A percentile compares a stretch with the other conserved stretches of the same genome.
These are phyloP conservation scores for Selaginella moellendorffii DNA, from an alignment of 75 land plant genomes.

Conservation along the genomic window DNA sequence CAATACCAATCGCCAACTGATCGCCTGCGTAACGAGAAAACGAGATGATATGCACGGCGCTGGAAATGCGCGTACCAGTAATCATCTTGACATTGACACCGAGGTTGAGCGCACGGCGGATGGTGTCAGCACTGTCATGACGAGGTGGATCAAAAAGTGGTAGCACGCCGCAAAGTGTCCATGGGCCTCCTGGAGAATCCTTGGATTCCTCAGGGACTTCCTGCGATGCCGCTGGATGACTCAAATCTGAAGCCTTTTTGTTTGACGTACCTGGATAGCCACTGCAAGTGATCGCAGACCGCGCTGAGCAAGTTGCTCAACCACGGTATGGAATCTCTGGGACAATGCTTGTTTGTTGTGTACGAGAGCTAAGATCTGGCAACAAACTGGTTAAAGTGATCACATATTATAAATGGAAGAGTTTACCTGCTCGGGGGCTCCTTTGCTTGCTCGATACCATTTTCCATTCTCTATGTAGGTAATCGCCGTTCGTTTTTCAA, in stretches of 20 bases:
- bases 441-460: constrained; percentile 73
- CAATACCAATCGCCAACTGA: constrained; percentile 1
- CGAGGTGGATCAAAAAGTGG: constrained; percentile 99
- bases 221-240: constrained; percentile 31
- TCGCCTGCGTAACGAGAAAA: background rate
- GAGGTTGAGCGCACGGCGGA: constrained; percentile 81
- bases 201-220: constrained; percentile 92
- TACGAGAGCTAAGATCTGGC: constrained; percentile 51
- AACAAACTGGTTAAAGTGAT: too few relatives aligned
- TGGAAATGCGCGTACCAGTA: constrained; percentile 34
- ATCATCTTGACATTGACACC: constrained; percentile 99
- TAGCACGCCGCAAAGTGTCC: constrained; percentile 81
- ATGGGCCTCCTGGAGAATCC: constrained; percentile 85
- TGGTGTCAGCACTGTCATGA: constrained; percentile 96
- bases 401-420: too few relatives aligned
- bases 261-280: constrained; percentile 39
- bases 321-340: constrained; percentile 34
- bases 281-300: constrained; percentile 76
- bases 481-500: constrained; percentile 75
- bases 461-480: constrained; percentile 57
- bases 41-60: background rate
- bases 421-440: constrained; percentile 77
- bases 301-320: constrained; percentile 61
- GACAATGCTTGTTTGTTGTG: constrained; percentile 36
- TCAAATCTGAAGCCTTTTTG: too few relatives aligned